These are phyloP conservation scores for Corymbia calophylla DNA, from an alignment of 441 rosid genomes.

Conservation along the genomic window DNA sequence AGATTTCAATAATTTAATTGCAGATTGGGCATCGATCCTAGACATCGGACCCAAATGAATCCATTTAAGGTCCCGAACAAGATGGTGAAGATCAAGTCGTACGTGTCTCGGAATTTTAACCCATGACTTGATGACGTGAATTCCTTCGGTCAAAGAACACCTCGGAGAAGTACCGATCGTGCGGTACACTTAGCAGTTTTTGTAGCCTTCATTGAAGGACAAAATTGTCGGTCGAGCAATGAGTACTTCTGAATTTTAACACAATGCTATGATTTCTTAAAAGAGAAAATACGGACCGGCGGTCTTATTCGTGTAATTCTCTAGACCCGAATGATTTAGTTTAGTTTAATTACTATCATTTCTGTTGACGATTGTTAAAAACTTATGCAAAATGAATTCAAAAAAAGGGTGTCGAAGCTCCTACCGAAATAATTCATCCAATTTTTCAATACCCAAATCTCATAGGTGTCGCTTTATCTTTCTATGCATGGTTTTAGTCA, in stretches of 20 bases:
- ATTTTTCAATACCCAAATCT: background rate
- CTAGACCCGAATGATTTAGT: background rate
- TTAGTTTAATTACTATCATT: background rate
- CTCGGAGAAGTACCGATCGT: background rate
- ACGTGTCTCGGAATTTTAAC: background rate
- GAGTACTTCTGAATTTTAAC: background rate
- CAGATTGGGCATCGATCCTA: background rate
- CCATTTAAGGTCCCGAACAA: background rate
- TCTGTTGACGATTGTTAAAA: background rate
- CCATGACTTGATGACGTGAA: background rate
- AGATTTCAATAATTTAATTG: background rate
- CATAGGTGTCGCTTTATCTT: no score
- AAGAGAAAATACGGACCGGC: background rate
- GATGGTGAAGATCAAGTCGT: background rate
- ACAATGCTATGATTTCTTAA: background rate
- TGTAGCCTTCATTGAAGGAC: background rate
- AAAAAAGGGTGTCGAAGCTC: background rate
- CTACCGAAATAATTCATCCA: background rate
- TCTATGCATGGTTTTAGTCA: background rate
- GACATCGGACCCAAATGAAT: background rate
- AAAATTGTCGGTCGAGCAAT: background rate
- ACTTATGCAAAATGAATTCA: background rate
- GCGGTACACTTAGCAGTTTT: background rate
- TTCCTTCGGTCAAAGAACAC: background rate
- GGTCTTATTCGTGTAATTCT: background rate